A percentile compares a stretch with the other conserved stretches of the same genome.
Conservation (phyloP, 306 rosid species). For the Medicago ruthenica region DNA sequence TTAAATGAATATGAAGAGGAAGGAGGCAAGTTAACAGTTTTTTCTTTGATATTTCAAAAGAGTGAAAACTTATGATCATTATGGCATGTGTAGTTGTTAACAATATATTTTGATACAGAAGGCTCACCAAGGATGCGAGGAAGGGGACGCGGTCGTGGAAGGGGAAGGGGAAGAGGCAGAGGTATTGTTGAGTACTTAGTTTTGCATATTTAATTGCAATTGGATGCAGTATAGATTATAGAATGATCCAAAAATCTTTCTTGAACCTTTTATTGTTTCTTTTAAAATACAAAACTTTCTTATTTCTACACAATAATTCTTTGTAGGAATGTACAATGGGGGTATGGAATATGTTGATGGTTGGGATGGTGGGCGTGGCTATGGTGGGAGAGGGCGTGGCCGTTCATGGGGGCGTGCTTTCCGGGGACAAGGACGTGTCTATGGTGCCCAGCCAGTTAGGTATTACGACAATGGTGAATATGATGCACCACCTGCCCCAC, state of each 20-base stretch:
- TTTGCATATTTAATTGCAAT: slow-evolving; percentile 16
- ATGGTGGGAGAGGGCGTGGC: slow-evolving; percentile 80
- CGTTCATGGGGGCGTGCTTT: slow-evolving; percentile 64
- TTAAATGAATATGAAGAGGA: slow-evolving; percentile 75
- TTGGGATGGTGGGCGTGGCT: slow-evolving; percentile 79
- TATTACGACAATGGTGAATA: slow-evolving; percentile 71
- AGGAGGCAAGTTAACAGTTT: slow-evolving; percentile 60
- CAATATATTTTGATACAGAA: slow-evolving; percentile 55
- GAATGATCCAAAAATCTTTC: neutral
- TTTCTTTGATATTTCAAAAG: slow-evolving; percentile 15
- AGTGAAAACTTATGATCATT: slow-evolving; percentile 20
- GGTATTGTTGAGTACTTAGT: slow-evolving; percentile 51
- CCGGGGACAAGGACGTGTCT: slow-evolving; percentile 70
- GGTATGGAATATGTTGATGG: slow-evolving; percentile 76
- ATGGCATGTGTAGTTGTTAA: neutral
- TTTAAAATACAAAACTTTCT: slow-evolving; percentile 23
- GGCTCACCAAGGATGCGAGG: slow-evolving; percentile 70
- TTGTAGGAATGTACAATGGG: slow-evolving; percentile 70
- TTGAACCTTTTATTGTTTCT: slow-evolving; percentile 1
- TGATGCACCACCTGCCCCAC: slow-evolving; percentile 66
- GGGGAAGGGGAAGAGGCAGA: slow-evolving; percentile 82
- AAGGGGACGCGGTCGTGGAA: slow-evolving; percentile 69
- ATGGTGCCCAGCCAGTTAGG: slow-evolving; percentile 59
- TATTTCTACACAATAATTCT: neutral
- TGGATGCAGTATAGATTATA: neutral